Percentiles rank a stretch among this genome's conserved stretches.
Evolutionary conservation across 306 rosid species (phyloP).

Genomic region (Begonia masoniana): DNA sequence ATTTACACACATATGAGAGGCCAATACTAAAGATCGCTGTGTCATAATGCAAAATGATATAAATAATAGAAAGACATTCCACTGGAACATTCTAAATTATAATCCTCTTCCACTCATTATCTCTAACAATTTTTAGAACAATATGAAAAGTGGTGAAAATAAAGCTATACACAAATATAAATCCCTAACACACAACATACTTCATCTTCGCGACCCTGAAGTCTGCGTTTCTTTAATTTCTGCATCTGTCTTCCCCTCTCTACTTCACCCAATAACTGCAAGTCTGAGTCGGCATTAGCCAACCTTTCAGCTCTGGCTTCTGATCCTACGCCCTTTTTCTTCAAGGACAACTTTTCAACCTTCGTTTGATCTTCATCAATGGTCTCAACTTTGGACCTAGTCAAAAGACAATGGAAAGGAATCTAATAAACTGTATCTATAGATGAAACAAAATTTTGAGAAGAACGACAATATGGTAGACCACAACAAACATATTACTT

Average conservation of each 20-base stretch:
- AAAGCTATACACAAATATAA: too few relatives aligned
- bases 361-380: slow-evolving; percentile 47
- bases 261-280: slow-evolving; percentile 58
- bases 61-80: too few relatives aligned
- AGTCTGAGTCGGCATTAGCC: slow-evolving; percentile 67
- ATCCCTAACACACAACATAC: slow-evolving; percentile 26
- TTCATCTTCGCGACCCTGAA: slow-evolving; percentile 84
- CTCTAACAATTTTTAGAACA: background rate
- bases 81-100: too few relatives aligned
- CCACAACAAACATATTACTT: background rate
- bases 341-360: slow-evolving; percentile 55
- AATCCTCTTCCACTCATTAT: background rate
- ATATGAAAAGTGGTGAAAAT: too few relatives aligned
- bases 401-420: slow-evolving; percentile 8
- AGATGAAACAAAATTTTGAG: background rate
- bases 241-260: slow-evolving; percentile 80
- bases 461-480: background rate
- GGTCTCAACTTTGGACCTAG: slow-evolving; percentile 33
- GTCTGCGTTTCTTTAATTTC: slow-evolving; percentile 79
- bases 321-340: slow-evolving; percentile 77
- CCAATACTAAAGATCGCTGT: too few relatives aligned
- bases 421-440: background rate
- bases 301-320: slow-evolving; percentile 74
- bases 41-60: too few relatives aligned
- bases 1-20: too few relatives aligned